Evolutionary conservation across 768 basidiomycete species (phyloP).

Genomic region (Trametes coccinea): DNA sequence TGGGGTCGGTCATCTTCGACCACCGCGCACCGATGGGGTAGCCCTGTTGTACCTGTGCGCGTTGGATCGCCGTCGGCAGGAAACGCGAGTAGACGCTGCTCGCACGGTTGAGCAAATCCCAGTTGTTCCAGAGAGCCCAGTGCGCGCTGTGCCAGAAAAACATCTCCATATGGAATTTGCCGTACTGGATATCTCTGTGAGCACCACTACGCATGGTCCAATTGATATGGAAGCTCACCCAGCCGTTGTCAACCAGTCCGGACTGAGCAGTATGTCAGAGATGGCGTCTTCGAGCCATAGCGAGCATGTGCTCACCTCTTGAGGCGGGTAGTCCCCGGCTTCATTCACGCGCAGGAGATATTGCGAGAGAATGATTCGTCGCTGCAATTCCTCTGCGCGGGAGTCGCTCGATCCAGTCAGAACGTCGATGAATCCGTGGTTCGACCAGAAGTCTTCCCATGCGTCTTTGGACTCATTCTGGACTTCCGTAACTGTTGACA

Average conservation of each 20-base stretch:
- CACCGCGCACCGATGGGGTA: constrained; percentile 57
- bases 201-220: not conserved
- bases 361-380: constrained; percentile 55
- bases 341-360: constrained; percentile 62
- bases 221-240: constrained; percentile 39
- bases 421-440: constrained; percentile 54
- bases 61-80: constrained; percentile 44
- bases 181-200: constrained; percentile 25
- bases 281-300: not conserved
- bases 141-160: constrained; percentile 61
- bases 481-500: constrained; percentile 32
- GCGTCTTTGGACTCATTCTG: constrained; percentile 37
- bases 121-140: constrained; percentile 63
- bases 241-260: constrained; percentile 56
- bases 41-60: constrained; percentile 54
- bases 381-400: constrained; percentile 54
- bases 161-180: constrained; percentile 65
- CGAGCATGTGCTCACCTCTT: constrained; percentile 44
- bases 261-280: constrained; percentile 37
- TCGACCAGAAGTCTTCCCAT: constrained; percentile 52
- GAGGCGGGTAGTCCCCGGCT: constrained; percentile 55
- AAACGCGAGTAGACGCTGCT: constrained; percentile 48
- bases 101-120: constrained; percentile 52
- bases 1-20: constrained; percentile 66
- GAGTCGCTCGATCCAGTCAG: constrained; percentile 48